Percentiles rank a stretch among this genome's conserved stretches.
Conservation (phyloP, 805 yeast species). For the Metschnikowia baotianmanensis region DNA sequence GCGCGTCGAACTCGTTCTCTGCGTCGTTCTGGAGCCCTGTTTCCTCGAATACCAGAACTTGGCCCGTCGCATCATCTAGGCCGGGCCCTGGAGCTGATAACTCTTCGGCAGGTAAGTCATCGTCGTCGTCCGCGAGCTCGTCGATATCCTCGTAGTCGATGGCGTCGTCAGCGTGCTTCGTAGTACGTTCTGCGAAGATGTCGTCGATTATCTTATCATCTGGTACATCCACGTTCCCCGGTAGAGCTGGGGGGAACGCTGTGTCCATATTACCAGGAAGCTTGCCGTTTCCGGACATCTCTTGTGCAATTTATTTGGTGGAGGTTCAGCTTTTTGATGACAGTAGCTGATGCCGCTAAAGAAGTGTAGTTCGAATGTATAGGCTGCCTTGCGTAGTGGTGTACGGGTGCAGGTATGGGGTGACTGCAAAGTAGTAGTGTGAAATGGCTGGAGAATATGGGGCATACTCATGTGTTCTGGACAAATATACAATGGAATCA, state of each 20-base stretch:
- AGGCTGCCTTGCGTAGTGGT: too few species aligned
- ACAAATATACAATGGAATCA: too few species aligned
- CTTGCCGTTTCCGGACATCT: conserved; percentile 8
- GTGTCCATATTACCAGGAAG: neutral
- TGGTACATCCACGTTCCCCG: conserved; percentile 27
- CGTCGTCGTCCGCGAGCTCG: conserved; percentile 88
- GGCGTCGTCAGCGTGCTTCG: conserved; percentile 87
- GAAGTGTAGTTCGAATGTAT: too few species aligned
- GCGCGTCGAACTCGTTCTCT: conserved; percentile 40
- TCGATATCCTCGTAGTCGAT: conserved; percentile 93
- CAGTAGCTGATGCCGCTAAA: too few species aligned
- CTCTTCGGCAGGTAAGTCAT: conserved; percentile 15
- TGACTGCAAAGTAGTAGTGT: too few species aligned
- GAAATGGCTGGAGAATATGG: too few species aligned
- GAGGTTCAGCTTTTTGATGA: too few species aligned
- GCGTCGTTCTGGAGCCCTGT: conserved; percentile 30
- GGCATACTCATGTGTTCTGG: too few species aligned
- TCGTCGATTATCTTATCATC: conserved; percentile 39
- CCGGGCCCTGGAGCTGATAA: conserved; percentile 3
- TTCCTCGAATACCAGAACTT: conserved; percentile 17
- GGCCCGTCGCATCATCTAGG: neutral
- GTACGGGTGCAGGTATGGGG: too few species aligned
- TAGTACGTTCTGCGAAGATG: conserved; percentile 33
- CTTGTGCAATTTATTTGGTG: too few species aligned
- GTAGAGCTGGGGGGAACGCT: conserved; percentile 6